Conservation (phyloP, 1,284 basidiomycete genomes). For the Trametes hirsuta region DNA sequence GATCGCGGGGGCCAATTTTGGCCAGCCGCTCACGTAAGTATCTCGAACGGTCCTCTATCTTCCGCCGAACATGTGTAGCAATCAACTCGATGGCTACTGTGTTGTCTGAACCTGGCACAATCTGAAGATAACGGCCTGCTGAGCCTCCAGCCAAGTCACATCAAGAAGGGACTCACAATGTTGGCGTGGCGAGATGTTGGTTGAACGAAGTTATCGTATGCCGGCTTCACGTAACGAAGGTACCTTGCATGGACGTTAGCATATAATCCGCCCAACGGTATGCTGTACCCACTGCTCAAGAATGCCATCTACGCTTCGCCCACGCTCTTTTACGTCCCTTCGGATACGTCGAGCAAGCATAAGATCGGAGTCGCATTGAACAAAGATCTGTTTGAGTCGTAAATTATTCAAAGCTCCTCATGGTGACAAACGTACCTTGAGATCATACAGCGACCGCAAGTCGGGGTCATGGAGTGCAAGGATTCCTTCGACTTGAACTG, state of each 20-base stretch:
- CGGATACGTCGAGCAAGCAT: slow-evolving; percentile 95
- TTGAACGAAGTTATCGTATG: slow-evolving; percentile 94
- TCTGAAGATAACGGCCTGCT: slow-evolving; percentile 49
- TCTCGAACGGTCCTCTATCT: slow-evolving; percentile 79
- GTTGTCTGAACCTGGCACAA: slow-evolving; percentile 90
- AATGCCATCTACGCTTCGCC: slow-evolving; percentile 83
- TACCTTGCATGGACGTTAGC: slow-evolving; percentile 53
- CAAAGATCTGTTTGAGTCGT: slow-evolving; percentile 58
- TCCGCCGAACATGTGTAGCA: slow-evolving; percentile 85
- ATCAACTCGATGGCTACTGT: slow-evolving; percentile 93
- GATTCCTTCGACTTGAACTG: slow-evolving; percentile 80
- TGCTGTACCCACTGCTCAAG: slow-evolving; percentile 76
- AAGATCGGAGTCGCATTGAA: slow-evolving; percentile 92
- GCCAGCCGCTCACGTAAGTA: slow-evolving; percentile 78
- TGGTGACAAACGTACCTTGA: slow-evolving; percentile 66
- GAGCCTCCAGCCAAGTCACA: background rate
- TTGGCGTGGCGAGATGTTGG: slow-evolving; percentile 89
- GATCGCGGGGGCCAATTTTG: slow-evolving; percentile 33
- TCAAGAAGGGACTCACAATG: slow-evolving; percentile 57
- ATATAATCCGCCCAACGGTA: background rate
- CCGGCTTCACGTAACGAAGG: slow-evolving; percentile 90
- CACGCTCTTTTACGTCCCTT: slow-evolving; percentile 88
- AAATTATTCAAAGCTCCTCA: background rate
- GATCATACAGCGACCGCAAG: slow-evolving; percentile 84
- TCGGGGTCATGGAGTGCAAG: slow-evolving; percentile 85